Evolutionary conservation across 1,139 yeast genomes (phyloP), one percentile per base, ranked within the genome.

Genomic region (Meyerozyma smithsonii): DNA sequence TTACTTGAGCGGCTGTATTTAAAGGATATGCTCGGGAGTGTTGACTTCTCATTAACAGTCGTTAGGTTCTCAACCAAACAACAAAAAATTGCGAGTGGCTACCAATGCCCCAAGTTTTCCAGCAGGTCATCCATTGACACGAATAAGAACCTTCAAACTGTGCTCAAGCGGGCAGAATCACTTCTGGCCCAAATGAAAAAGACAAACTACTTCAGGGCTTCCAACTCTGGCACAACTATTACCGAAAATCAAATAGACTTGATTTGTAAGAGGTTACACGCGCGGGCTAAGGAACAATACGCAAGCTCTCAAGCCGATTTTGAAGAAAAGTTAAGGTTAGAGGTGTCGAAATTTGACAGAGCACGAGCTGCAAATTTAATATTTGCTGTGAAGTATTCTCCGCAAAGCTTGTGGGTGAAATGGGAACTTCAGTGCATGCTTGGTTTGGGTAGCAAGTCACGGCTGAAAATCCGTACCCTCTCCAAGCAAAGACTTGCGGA

Each of bases 301-400:
- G 12, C 35, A 12, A 17, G 17, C 18, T 8, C 25, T 7, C 1
- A 8, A 14, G 30, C 11, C 15, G 54, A 47, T 4, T 44, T 58
- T 20, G 44, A 44, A 4, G 36, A 42, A 0, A 47, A 47, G 8
- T 51, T 74, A 4, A 39, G 47, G 5, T 36, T 44, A 1, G 51
- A 52, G 25, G 39, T 72, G 3, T 11, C 37, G 1, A 28, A 37
- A 1, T 30, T 73, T 43, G 52, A 57, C 8, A 66, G 59, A 41
- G 55, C 59, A 3, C 58, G 64, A 18, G 82, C 79, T 0, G 54
- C 72, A 0, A 56, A 62, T 20, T 48, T 79, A 37, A 64, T 78
- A 2, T 77, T 78, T 56, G 80, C 78, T 0, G 48, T 51, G 16
- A 56, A 50, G 37, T 64, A 56, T 39, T 62, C 69, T 2, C 38